Evolutionary conservation across 768 basidiomycete genomes (phyloP).

Genomic region (Pleurotus pulmonarius): DNA sequence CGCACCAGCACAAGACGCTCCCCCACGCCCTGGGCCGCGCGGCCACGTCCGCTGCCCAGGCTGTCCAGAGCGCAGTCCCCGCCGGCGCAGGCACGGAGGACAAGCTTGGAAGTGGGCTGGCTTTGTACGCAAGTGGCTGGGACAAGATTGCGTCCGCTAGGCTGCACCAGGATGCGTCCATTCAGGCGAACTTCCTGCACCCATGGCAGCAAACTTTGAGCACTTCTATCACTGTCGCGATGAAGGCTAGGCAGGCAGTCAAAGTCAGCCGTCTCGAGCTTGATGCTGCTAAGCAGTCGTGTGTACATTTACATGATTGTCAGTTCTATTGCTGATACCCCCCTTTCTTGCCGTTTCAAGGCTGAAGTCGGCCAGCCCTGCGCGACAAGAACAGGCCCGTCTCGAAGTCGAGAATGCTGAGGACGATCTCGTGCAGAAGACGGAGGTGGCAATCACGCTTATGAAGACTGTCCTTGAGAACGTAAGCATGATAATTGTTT

Average conservation of each 20-base stretch:
- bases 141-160: slow-evolving; percentile 79
- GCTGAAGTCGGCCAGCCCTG: slow-evolving; percentile 70
- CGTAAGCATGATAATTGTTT: slow-evolving; percentile 42
- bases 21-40: slow-evolving; percentile 92
- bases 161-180: slow-evolving; percentile 72
- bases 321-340: background rate
- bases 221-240: slow-evolving; percentile 80
- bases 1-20: slow-evolving; percentile 87
- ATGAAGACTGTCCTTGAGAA: slow-evolving; percentile 99
- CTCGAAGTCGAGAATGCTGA: slow-evolving; percentile 92
- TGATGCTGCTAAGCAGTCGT: slow-evolving; percentile 89
- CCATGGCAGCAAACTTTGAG: slow-evolving; percentile 89
- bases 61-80: slow-evolving; percentile 39
- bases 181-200: slow-evolving; percentile 63
- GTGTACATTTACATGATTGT: slow-evolving; percentile 21
- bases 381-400: slow-evolving; percentile 87
- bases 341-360: slow-evolving; percentile 31
- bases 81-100: slow-evolving; percentile 46
- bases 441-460: slow-evolving; percentile 92
- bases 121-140: slow-evolving; percentile 77
- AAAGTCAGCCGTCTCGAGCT: slow-evolving; percentile 78
- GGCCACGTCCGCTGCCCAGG: slow-evolving; percentile 54
- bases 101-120: slow-evolving; percentile 74
- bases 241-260: slow-evolving; percentile 89
- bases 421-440: slow-evolving; percentile 96